phyloP scores from a whole-genome alignment of 2,329 filamentous ascomycete species.

The Fusarium burgessii region DNA sequence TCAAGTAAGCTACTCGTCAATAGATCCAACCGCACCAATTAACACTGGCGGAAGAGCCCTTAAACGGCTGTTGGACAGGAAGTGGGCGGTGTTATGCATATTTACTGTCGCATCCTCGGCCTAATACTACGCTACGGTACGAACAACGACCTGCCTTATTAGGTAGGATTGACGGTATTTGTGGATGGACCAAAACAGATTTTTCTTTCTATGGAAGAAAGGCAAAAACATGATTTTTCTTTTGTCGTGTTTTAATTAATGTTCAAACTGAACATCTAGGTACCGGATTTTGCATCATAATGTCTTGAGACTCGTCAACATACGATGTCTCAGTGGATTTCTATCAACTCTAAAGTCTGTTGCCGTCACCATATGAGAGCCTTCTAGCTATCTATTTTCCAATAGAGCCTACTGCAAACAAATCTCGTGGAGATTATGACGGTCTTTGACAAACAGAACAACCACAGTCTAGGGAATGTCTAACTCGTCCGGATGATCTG shows the following conservation, averaged over 20 bases:
- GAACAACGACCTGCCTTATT: background rate
- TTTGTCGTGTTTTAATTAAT: too few relatives aligned
- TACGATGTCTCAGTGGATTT: too few relatives aligned
- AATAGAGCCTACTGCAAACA: too few relatives aligned
- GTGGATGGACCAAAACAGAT: background rate
- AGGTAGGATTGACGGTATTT: background rate
- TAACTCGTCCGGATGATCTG: background rate
- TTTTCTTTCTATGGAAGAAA: rapidly evolving
- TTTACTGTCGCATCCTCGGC: background rate
- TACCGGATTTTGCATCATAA: too few relatives aligned
- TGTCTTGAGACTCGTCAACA: too few relatives aligned
- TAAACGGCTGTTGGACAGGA: background rate
- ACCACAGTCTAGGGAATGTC: background rate
- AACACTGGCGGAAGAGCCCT: rapidly evolving
- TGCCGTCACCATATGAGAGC: too few relatives aligned
- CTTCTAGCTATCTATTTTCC: too few relatives aligned
- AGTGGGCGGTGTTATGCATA: background rate
- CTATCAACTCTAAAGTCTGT: too few relatives aligned
- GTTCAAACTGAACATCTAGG: too few relatives aligned
- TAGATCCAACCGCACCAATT: background rate
- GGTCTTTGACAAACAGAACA: background rate
- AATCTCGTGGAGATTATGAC: too few relatives aligned
- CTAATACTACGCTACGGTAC: background rate
- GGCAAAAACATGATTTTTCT: too few relatives aligned
- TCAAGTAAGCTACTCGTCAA: background rate